Evolutionary conservation across 345 rosid species (phyloP).

Genomic region (Leavenworthia alabamica): DNA sequence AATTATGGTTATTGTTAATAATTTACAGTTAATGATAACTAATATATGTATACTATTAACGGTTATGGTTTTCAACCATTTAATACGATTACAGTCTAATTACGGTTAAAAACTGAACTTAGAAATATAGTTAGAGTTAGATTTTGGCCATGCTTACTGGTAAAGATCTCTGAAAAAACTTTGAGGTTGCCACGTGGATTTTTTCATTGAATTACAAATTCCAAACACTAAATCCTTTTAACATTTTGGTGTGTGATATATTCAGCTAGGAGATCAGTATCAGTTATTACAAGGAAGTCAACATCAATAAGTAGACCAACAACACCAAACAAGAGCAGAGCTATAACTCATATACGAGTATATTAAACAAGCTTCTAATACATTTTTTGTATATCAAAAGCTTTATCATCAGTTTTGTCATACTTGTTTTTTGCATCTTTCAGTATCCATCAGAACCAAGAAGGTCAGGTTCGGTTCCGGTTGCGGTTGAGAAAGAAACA

Average conservation of each 20-base stretch:
- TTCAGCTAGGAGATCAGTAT: conserved; percentile 65
- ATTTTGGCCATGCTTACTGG: no score
- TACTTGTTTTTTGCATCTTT: background rate
- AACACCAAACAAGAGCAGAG: conserved; percentile 60
- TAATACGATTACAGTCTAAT: no score
- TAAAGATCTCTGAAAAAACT: no score
- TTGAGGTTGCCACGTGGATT: no score
- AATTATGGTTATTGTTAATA: no score
- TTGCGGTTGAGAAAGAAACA: conserved; percentile 46
- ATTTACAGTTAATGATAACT: no score
- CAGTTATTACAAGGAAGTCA: conserved; percentile 47
- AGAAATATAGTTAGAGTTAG: no score
- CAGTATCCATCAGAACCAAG: conserved; percentile 86
- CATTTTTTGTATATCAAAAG: background rate
- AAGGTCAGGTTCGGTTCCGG: conserved; percentile 64
- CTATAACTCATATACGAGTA: conserved; percentile 67
- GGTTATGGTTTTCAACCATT: no score
- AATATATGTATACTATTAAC: no score
- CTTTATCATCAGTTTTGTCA: background rate
- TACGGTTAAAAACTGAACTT: no score
- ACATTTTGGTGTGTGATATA: background rate
- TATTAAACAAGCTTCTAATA: conserved; percentile 23
- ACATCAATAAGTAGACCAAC: conserved; percentile 53
- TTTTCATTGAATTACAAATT: background rate
- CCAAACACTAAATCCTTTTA: background rate